Base-by-base conservation (phyloP, 2,329 filamentous ascomycete genomes). In the Truncatella angustata region DNA sequence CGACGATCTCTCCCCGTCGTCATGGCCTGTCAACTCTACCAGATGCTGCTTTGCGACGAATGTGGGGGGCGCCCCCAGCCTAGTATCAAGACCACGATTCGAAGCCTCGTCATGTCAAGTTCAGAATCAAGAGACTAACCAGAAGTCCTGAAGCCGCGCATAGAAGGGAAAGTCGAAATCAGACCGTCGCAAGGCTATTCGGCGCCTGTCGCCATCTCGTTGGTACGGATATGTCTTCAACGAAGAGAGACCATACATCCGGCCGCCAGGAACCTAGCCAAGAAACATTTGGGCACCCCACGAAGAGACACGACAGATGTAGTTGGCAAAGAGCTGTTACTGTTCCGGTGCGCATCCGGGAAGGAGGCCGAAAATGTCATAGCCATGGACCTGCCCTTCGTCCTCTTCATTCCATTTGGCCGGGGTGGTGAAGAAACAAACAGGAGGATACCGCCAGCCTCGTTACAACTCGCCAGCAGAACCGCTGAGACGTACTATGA, bases 401-500 rank as follows among this genome's bases (percentile, higher is more conserved):
- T 97, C 37, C 83, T 99, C 53, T 97, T 97, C 71, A 97, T 99
- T 67, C 94, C 94, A 2, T 97, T 92, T 66, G 93, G 93, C 35
- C 84, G 91, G 60, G 90, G 91, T 45, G 91, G 92, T 51, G 90
- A 95, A 69, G 94, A 97, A 72, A 86, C 88, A 23, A 94, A 92
- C 60, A 80, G 91, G 60, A 84, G 92, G 60, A 92, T 97, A 64
- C 94, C 94, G 2, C 93, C 94, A 3, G 92, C 94, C 30, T 96
- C 91, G 59, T 73, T 99, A 63, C 90, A 96, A 69, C 79, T 99
- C 51, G 87, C 91, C 21, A 94, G 89, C 72, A 85, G 94, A 63
- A 96, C 90, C n/a, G 92, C 91, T 54, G 94, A 99, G 75, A 99
- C 94, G 42, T 96, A 81, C 69, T 99, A 97, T 74, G 94, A 99